A percentile compares a stretch with the other conserved stretches of the same genome.
phyloP scores from a whole-genome alignment of 441 rosid genomes.

The Melianthus villosus region DNA sequence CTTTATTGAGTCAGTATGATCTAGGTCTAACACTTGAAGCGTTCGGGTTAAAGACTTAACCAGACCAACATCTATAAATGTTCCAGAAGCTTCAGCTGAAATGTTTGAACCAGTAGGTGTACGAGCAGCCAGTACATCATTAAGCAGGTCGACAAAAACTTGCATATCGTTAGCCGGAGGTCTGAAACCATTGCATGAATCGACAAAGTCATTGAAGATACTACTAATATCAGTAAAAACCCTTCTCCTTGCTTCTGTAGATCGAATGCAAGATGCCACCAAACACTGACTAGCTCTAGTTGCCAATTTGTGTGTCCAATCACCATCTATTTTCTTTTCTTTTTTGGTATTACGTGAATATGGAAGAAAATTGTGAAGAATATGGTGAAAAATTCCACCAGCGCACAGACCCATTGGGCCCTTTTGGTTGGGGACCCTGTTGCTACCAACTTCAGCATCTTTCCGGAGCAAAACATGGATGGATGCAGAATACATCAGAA shows the following conservation, averaged over 20 bases:
- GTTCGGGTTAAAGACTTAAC: constrained; percentile 61
- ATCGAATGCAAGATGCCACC: constrained; percentile 80
- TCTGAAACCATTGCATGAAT: constrained; percentile 35
- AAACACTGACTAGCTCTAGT: constrained; percentile 87
- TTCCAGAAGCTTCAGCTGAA: constrained; percentile 79
- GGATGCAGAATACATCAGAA: constrained; percentile 74
- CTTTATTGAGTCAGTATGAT: constrained; percentile 74
- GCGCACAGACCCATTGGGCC: constrained; percentile 39
- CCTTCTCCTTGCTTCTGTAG: constrained; percentile 82
- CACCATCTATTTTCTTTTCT: no score
- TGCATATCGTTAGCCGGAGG: constrained; percentile 70
- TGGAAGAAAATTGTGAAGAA: constrained; percentile 71
- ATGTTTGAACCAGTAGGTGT: constrained; percentile 73
- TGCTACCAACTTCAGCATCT: constrained; percentile 70
- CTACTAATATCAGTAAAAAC: constrained; percentile 70
- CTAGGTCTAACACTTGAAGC: constrained; percentile 86
- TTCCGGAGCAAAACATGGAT: constrained; percentile 70
- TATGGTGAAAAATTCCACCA: constrained; percentile 65
- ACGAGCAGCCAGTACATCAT: constrained; percentile 83
- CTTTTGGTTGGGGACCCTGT: constrained; percentile 42
- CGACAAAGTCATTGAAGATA: constrained; percentile 50
- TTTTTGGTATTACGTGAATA: constrained; percentile 49
- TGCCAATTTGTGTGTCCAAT: constrained; percentile 81
- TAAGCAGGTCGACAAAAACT: constrained; percentile 69
- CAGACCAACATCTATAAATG: constrained; percentile 83